phyloP scores from a whole-genome alignment of 805 yeast genomes.

The Saccharomyces paradoxus region DNA sequence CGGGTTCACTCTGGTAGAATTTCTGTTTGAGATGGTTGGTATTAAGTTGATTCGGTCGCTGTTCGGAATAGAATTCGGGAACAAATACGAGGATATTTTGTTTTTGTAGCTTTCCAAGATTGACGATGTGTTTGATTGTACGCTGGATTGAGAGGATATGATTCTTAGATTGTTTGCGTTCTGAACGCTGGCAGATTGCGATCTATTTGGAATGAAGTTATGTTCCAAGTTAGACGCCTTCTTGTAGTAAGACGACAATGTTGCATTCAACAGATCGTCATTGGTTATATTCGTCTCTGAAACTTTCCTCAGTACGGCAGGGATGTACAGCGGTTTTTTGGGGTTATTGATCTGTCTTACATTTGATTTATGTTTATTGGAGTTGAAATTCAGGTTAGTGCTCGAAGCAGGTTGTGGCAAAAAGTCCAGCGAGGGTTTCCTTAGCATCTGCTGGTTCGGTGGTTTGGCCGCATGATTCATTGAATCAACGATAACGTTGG shows the following conservation, averaged over 20 bases:
- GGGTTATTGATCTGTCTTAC: constrained; percentile 70
- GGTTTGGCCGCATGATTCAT: constrained; percentile 4
- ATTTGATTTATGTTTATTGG: constrained; percentile 7
- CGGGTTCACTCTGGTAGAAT: constrained; percentile 7
- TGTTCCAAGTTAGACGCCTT: not conserved
- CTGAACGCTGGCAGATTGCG: not conserved
- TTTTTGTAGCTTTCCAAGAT: constrained; percentile 12
- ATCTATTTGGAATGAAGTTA: not conserved
- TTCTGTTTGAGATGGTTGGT: not conserved
- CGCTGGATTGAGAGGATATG: constrained; percentile 15
- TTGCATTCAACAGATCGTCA: constrained; percentile 32
- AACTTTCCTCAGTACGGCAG: constrained; percentile 70
- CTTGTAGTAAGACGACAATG: constrained; percentile 6
- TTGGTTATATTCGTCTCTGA: constrained; percentile 36
- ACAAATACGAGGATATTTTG: constrained; percentile 10
- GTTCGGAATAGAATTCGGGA: constrained; percentile 5
- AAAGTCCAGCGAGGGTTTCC: constrained; percentile 15
- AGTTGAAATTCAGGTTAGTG: not conserved
- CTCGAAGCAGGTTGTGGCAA: constrained; percentile 11
- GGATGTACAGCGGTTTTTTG: constrained; percentile 79
- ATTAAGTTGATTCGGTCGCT: not conserved
- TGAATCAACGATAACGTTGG: constrained; percentile 24
- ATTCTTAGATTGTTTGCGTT: constrained; percentile 9
- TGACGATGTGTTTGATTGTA: constrained; percentile 22
- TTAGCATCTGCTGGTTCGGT: not conserved